Conservation (phyloP, 305 asterid species). For the Solanum hybrid region DNA sequence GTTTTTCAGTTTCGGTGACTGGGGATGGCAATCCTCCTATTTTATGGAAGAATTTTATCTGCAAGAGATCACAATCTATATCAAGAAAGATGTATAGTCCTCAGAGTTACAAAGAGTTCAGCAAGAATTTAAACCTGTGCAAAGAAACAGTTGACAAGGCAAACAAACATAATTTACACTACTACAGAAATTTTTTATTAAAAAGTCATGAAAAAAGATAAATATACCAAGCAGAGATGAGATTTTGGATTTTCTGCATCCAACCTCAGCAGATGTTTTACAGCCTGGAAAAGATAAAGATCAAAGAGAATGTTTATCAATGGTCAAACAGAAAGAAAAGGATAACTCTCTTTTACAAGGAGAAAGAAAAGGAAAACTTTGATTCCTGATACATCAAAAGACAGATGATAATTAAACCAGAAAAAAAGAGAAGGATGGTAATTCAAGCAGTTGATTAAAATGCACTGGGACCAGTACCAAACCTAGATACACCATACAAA, state of each 20-base stretch:
- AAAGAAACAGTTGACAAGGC: background rate
- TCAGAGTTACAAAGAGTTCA: background rate
- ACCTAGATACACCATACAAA: background rate
- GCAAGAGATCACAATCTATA: slow-evolving; percentile 16
- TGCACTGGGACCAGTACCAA: background rate
- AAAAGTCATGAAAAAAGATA: background rate
- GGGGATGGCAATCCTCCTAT: slow-evolving; percentile 66
- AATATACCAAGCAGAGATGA: slow-evolving; percentile 88
- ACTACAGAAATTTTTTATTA: background rate
- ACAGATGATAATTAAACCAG: background rate
- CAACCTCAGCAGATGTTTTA: slow-evolving; percentile 73
- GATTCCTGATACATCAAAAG: background rate
- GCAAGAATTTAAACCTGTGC: background rate
- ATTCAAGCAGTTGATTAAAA: background rate
- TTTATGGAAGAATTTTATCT: slow-evolving; percentile 79
- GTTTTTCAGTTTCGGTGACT: slow-evolving; percentile 62
- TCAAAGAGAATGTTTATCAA: slow-evolving; percentile 9
- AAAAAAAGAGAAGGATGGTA: background rate
- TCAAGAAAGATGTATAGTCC: background rate
- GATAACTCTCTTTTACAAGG: background rate
- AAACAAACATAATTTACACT: background rate
- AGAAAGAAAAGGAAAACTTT: background rate
- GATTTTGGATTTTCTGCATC: slow-evolving; percentile 73
- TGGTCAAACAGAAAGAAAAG: slow-evolving; percentile 3
- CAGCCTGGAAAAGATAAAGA: slow-evolving; percentile 44